These are phyloP conservation scores for Aspergillus pseudoviridinutans DNA, from an alignment of 2,329 filamentous ascomycete species.

Conservation along the genomic window DNA sequence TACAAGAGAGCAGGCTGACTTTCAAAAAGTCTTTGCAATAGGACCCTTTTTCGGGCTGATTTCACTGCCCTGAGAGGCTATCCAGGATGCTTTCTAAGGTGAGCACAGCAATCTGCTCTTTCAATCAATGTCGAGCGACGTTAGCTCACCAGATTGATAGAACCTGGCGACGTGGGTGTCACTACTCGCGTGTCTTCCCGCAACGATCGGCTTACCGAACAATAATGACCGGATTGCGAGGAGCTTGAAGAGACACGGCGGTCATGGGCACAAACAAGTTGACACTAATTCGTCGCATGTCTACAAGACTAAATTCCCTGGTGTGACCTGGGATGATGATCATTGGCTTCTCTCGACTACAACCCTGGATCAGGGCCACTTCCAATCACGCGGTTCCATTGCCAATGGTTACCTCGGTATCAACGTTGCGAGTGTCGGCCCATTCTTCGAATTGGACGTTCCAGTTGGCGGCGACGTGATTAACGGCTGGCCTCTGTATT, in stretches of 20 bases:
- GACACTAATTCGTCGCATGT: slow-evolving; percentile 21
- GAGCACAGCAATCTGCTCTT: neutral
- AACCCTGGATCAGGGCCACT: slow-evolving; percentile 54
- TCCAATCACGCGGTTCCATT: slow-evolving; percentile 57
- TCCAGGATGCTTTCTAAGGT: slow-evolving; percentile 15
- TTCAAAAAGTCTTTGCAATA: neutral
- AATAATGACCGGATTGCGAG: slow-evolving; percentile 16
- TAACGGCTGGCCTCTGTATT: slow-evolving; percentile 66
- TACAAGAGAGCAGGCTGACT: neutral
- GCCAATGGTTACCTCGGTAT: slow-evolving; percentile 65
- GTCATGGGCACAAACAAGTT: slow-evolving; percentile 1
- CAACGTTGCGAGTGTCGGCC: slow-evolving; percentile 59
- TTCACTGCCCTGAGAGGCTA: neutral
- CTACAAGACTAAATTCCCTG: slow-evolving; percentile 49
- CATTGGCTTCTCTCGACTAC: slow-evolving; percentile 55
- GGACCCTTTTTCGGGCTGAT: neutral
- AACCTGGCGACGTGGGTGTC: slow-evolving; percentile 4
- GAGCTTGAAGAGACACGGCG: slow-evolving; percentile 17
- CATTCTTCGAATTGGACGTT: slow-evolving; percentile 58
- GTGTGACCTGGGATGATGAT: slow-evolving; percentile 57
- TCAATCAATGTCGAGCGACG: neutral
- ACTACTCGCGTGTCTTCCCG: slow-evolving; percentile 7
- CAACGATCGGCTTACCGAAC: neutral
- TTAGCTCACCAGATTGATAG: slow-evolving; percentile 1
- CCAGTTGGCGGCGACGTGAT: slow-evolving; percentile 50